These are phyloP conservation scores for Durusdinium trenchii DNA, from an alignment of 73 alveolate species.

Conservation along the genomic window DNA sequence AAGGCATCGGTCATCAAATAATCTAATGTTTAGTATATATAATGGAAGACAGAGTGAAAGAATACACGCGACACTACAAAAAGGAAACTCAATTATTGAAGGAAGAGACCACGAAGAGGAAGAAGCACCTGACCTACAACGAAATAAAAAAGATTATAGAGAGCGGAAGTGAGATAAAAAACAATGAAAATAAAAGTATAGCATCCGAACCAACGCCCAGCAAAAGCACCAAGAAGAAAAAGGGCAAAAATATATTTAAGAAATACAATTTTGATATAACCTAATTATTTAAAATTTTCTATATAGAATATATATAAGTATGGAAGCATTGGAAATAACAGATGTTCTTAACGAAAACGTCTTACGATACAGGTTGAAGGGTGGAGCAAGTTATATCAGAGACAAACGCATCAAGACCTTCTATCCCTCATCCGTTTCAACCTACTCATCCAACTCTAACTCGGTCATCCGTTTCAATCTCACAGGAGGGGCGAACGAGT, in stretches of 20 bases:
- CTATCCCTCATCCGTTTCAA: slow-evolving; percentile 49
- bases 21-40: neutral
- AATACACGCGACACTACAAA: slow-evolving; percentile 1
- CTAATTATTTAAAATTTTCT: neutral
- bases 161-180: slow-evolving; percentile 37
- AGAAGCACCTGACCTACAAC: slow-evolving; percentile 45
- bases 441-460: slow-evolving; percentile 50
- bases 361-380: slow-evolving; percentile 17
- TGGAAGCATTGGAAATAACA: slow-evolving; percentile 74
- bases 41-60: slow-evolving; percentile 43
- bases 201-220: neutral
- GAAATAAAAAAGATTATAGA: slow-evolving; percentile 50
- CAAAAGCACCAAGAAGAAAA: neutral
- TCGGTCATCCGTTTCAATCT: slow-evolving; percentile 48
- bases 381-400: slow-evolving; percentile 18
- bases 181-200: slow-evolving; percentile 37
- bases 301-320: slow-evolving; percentile 43
- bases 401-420: slow-evolving; percentile 42
- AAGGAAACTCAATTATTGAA: neutral
- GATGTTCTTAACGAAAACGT: slow-evolving; percentile 70
- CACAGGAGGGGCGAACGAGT: slow-evolving; percentile 50
- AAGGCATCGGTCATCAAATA: neutral
- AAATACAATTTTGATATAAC: slow-evolving; percentile 52
- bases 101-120: slow-evolving; percentile 28
- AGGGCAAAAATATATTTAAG: neutral